Evolutionary conservation across 129 eudicot species (phyloP), one percentile per base, ranked within the genome.

Genomic region (Ambrosia artemisiifolia): DNA sequence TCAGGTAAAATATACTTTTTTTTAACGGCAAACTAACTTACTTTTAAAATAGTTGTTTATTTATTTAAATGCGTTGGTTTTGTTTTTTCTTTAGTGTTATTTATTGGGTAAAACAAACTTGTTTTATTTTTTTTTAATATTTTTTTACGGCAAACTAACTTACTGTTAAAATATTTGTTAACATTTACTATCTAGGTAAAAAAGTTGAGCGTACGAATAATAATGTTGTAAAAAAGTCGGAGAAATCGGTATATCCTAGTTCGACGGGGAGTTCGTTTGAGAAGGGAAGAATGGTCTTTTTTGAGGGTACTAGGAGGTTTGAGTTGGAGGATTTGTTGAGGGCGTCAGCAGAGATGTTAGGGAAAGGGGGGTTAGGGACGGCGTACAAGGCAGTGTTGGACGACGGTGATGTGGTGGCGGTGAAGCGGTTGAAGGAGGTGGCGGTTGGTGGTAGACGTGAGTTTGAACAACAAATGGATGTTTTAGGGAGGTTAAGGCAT

Each of bases 331-430:
- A 95, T 34, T 82, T 95, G 85, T 56, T 95, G 43, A 81, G 89
- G 28, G 99, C 99, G 4, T 95, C 99, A 44, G 97, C 99, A 43
- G 99, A 95, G 66, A 90, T 90, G 96, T 57, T 95, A 82, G 97
- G 99, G 5, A 95, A 86, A 81, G 99, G 99, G 2, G 91, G 92
- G 43, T 83, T 90, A 1, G 99, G 99, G 78, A 91, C 96, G 78
- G 91, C 91, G 43, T 95, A 95, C 20, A 95, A 95, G 89, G 97
- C 99, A 32, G 83, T 90, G 79, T 56, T 95, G 75, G 97, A 90
- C 10, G 97, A 95, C 67, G 97, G 99, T 0, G 68, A 62, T 75
- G 87, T 88, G 72, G 99, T 95, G 48, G 99, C 92, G 3, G 99
- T 95, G 78, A 95, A 95, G 81, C 80, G 99, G 73, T 46, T 94